Evolutionary conservation across 305 asterid species (phyloP), one percentile per base, ranked within the genome.

Genomic region (Fraxinus floribunda): DNA sequence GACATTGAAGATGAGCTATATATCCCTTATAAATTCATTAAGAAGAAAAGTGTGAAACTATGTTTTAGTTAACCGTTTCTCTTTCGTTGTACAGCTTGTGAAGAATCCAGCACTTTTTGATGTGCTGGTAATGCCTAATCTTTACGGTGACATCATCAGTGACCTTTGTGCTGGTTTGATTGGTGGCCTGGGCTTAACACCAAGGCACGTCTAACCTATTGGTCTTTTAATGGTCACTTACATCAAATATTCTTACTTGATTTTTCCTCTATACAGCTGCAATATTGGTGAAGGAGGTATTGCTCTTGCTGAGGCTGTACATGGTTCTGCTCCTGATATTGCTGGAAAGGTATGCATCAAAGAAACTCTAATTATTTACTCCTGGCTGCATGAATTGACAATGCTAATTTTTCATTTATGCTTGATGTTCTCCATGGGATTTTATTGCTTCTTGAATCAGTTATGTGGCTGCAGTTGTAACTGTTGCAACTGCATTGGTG

Each of bases 261-360:
- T 79, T 75, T 80, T 78, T 83, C 38, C 80, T 11, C 44, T 72
- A 2, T 78, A 34, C 89, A 95, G 99, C 85, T 86, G 90, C 90
- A 96, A 96, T 86, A 96, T 96, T 87, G 99, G 99, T n/a, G 98
- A 94, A 92, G 98, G 97, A 84, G 99, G 98, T 35, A 89, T 96
- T 78, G 98, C 98, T 85, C 99, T 96, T 85, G 99, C 99, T 77
- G 99, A 96, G 92, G 99, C 98, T 70, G 99, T 96, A 26, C 99
- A 96, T 86, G 99, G 99, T 87, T 95, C 99, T 85, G 99, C 99
- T 83, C 99, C 99, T 83, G 98, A 95, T 88, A 95, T 95, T 86
- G 98, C 99, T 68, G 99, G 99, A 88, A 94, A 91, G 98, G 99
- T 95, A 79, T 76, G 88, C 79, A 55, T 68, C 49, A 35, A 34